Conservation (phyloP, 1,284 basidiomycete species). For the Fomitopsis pinicola region DNA sequence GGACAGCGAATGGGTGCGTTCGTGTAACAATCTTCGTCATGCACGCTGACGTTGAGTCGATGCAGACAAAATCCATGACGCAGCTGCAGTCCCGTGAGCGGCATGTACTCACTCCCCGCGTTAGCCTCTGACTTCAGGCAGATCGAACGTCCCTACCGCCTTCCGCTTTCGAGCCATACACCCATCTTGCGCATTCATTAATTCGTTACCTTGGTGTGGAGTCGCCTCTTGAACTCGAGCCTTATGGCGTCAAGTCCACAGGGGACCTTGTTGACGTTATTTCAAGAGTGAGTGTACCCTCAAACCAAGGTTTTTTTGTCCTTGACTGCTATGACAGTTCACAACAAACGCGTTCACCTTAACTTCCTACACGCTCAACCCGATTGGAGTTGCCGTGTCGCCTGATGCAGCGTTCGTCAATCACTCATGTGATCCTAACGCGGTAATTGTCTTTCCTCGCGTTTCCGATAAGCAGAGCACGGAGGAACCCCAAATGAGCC, state of each 20-base stretch:
- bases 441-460: constrained; percentile 84
- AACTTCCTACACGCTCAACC: constrained; percentile 68
- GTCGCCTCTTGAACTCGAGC: constrained; percentile 52
- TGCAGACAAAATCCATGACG: constrained; percentile 62
- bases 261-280: constrained; percentile 66
- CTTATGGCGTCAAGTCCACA: constrained; percentile 52
- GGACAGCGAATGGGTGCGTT: constrained; percentile 57
- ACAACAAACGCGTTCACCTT: constrained; percentile 87
- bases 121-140: constrained; percentile 34
- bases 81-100: constrained; percentile 73
- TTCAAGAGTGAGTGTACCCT: constrained; percentile 49
- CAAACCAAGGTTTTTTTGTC: background rate
- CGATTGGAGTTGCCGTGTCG: constrained; percentile 79
- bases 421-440: constrained; percentile 90
- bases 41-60: constrained; percentile 1
- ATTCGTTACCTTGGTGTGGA: constrained; percentile 61
- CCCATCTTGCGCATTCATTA: constrained; percentile 66
- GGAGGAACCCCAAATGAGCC: constrained; percentile 63
- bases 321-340: constrained; percentile 48
- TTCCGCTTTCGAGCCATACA: constrained; percentile 49
- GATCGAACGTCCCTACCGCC: constrained; percentile 39
- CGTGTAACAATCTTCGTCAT: background rate
- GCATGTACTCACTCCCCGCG: background rate
- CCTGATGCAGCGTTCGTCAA: constrained; percentile 82
- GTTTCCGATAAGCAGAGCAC: constrained; percentile 27